A percentile compares a stretch with the other conserved stretches of the same genome.
Evolutionary conservation across 2,329 filamentous ascomycete genomes (phyloP).

Genomic region (Leptoxyphium fumago): DNA sequence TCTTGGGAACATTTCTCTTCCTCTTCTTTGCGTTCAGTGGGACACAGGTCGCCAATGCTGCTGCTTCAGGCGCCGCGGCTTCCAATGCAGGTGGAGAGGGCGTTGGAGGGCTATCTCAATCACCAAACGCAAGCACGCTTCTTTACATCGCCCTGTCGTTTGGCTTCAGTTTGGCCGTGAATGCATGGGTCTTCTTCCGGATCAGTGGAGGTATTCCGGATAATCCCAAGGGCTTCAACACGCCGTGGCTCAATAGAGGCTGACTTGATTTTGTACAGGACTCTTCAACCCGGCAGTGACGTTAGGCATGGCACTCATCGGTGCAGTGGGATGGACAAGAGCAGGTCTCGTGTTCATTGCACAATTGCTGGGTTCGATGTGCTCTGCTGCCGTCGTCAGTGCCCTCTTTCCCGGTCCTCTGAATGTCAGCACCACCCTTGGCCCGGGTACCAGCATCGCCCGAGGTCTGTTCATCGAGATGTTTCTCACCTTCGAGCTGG

Average conservation of each 20-base stretch:
- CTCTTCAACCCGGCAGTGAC: slow-evolving; percentile 29
- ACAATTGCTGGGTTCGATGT: slow-evolving; percentile 31
- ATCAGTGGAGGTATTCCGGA: slow-evolving; percentile 23
- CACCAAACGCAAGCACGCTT: slow-evolving; percentile 21
- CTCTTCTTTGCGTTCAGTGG: slow-evolving; percentile 27
- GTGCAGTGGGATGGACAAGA: slow-evolving; percentile 31
- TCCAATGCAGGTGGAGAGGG: background rate
- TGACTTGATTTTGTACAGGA: slow-evolving; percentile 8
- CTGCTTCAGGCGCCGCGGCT: slow-evolving; percentile 10
- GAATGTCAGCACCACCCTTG: slow-evolving; percentile 31
- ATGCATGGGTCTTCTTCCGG: slow-evolving; percentile 31
- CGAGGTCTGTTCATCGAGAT: slow-evolving; percentile 25
- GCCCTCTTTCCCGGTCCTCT: slow-evolving; percentile 31
- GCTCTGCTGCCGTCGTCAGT: slow-evolving; percentile 30
- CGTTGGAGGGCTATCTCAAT: slow-evolving; percentile 11
- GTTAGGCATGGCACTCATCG: slow-evolving; percentile 32
- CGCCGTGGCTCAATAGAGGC: background rate
- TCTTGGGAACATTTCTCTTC: slow-evolving; percentile 32
- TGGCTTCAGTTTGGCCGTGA: slow-evolving; percentile 29
- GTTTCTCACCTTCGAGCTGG: slow-evolving; percentile 32
- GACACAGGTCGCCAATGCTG: slow-evolving; percentile 27
- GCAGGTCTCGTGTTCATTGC: slow-evolving; percentile 28
- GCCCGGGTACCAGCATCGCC: slow-evolving; percentile 25
- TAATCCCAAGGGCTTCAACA: background rate
- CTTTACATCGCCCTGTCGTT: slow-evolving; percentile 27